Conservation (phyloP, 2,329 filamentous ascomycete species). For the Stachybotrys chlorohalonatus region DNA sequence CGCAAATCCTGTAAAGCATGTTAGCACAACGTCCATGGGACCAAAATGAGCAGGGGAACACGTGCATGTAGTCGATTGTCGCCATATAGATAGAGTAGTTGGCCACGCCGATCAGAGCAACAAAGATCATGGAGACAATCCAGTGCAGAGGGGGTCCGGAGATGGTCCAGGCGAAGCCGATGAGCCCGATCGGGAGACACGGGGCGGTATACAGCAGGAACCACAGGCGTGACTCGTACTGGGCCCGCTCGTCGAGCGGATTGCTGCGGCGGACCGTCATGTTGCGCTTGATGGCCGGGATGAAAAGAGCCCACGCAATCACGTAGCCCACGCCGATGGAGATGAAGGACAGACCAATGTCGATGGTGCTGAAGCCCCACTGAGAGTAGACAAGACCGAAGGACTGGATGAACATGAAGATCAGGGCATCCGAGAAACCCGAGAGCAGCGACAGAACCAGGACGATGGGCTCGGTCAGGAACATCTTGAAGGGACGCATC, state of each 20-base stretch:
- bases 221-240: conserved; percentile 60
- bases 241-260: conserved; percentile 46
- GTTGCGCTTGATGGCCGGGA: conserved; percentile 47
- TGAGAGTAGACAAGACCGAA: conserved; percentile 60
- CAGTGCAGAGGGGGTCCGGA: conserved; percentile 56
- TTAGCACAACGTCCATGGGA: not conserved
- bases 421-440: conserved; percentile 65
- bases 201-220: conserved; percentile 55
- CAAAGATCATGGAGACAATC: conserved; percentile 59
- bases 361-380: conserved; percentile 51
- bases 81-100: conserved; percentile 71
- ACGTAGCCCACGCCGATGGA: conserved; percentile 60
- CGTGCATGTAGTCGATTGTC: conserved; percentile 64
- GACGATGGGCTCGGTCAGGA: conserved; percentile 66
- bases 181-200: conserved; percentile 55
- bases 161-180: conserved; percentile 62
- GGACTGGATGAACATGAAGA: conserved; percentile 70
- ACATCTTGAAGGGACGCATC: conserved; percentile 62
- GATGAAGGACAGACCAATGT: conserved; percentile 53
- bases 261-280: conserved; percentile 39
- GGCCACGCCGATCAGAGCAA: conserved; percentile 59
- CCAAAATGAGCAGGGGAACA: conserved; percentile 6
- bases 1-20: conserved; percentile 38
- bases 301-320: conserved; percentile 50
- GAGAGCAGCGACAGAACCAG: conserved; percentile 60